Percentiles rank a stretch among this genome's conserved stretches.
Evolutionary conservation across 495 filamentous ascomycete species (phyloP).

Genomic region (Xylaria venustula): DNA sequence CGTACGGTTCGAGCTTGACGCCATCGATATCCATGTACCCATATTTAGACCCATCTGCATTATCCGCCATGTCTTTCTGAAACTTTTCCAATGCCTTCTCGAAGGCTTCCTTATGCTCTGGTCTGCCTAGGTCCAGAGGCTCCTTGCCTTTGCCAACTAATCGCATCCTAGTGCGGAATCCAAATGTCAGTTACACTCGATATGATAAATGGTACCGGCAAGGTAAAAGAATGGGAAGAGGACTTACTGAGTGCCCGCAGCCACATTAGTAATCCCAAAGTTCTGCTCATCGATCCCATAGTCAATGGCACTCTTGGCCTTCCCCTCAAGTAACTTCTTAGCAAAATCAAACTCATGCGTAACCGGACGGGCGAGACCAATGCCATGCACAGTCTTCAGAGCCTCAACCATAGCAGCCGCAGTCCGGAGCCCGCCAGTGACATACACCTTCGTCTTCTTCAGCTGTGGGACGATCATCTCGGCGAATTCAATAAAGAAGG

Average conservation of each 20-base stretch:
- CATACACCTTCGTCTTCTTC: slow-evolving; percentile 55
- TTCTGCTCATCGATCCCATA: slow-evolving; percentile 42
- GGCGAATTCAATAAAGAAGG: slow-evolving; percentile 66
- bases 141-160: slow-evolving; percentile 52
- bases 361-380: slow-evolving; percentile 53
- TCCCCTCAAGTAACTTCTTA: slow-evolving; percentile 46
- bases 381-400: slow-evolving; percentile 52
- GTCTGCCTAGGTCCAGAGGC: slow-evolving; percentile 48
- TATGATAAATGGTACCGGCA: background rate
- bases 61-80: slow-evolving; percentile 18
- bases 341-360: slow-evolving; percentile 52
- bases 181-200: background rate
- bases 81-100: slow-evolving; percentile 22
- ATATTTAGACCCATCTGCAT: slow-evolving; percentile 28
- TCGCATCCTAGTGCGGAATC: slow-evolving; percentile 32
- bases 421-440: slow-evolving; percentile 62
- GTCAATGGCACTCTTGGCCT: slow-evolving; percentile 46
- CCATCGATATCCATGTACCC: slow-evolving; percentile 24
- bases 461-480: slow-evolving; percentile 55
- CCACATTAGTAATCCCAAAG: slow-evolving; percentile 49
- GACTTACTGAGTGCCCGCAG: slow-evolving; percentile 45
- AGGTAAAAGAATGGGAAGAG: background rate
- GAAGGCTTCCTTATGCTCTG: slow-evolving; percentile 37
- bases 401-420: slow-evolving; percentile 60
- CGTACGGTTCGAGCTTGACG: slow-evolving; percentile 14